phyloP scores from a whole-genome alignment of 768 basidiomycete genomes.

The Rhodotorula graminis region DNA sequence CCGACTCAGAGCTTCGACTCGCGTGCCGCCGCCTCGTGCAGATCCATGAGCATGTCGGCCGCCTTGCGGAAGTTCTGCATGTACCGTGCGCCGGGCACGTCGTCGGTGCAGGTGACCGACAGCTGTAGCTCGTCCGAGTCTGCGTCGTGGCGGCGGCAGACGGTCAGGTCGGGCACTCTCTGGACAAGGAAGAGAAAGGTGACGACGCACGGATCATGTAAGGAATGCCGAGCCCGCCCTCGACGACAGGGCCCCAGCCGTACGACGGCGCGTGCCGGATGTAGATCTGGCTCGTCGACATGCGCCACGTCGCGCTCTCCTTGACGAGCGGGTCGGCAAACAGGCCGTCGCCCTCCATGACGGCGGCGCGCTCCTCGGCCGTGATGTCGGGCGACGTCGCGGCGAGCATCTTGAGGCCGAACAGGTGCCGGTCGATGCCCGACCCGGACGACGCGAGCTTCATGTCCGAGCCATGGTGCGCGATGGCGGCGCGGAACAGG shows the following conservation, averaged over 20 bases:
- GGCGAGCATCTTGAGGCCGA: conserved; percentile 78
- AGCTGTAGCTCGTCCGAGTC: conserved; percentile 41
- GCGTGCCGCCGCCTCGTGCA: conserved; percentile 19
- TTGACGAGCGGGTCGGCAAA: conserved; percentile 55
- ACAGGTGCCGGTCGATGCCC: conserved; percentile 90
- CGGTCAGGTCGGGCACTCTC: too few species aligned
- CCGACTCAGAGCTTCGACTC: neutral
- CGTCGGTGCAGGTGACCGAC: conserved; percentile 33
- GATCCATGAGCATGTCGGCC: conserved; percentile 41
- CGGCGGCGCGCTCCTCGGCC: conserved; percentile 1
- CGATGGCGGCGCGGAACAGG: conserved; percentile 68
- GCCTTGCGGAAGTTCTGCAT: conserved; percentile 35
- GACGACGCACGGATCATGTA: conserved; percentile 60
- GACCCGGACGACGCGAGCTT: conserved; percentile 83
- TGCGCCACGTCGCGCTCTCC: conserved; percentile 85
- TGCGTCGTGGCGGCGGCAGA: conserved; percentile 3
- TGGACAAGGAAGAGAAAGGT: neutral
- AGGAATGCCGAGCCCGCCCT: conserved; percentile 83
- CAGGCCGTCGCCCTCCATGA: conserved; percentile 3
- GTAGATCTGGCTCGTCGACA: conserved; percentile 79
- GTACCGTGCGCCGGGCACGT: conserved; percentile 19
- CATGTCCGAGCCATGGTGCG: conserved; percentile 75
- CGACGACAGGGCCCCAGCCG: conserved; percentile 80
- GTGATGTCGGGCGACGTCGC: neutral
- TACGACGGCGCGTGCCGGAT: conserved; percentile 25